These are phyloP conservation scores for Leucocoprinus leucothites DNA, from an alignment of 768 basidiomycete species.

Conservation along the genomic window DNA sequence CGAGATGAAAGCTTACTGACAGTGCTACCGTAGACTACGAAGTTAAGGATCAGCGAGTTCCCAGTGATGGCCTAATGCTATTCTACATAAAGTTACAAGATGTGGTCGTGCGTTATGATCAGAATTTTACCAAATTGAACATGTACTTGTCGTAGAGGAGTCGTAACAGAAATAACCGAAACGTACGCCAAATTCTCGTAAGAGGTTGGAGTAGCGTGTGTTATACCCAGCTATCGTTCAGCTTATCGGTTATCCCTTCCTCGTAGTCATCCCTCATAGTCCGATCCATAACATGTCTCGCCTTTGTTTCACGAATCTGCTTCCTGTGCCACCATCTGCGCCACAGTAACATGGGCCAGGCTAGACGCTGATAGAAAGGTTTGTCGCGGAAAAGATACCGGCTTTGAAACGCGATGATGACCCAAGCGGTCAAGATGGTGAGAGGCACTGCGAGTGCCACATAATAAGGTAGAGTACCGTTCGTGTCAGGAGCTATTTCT, in stretches of 20 bases:
- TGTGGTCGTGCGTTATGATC: too few species aligned
- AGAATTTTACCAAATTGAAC: too few species aligned
- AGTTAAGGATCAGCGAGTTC: slow-evolving; percentile 41
- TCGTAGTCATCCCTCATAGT: background rate
- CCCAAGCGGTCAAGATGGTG: slow-evolving; percentile 49
- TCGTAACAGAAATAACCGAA: too few species aligned
- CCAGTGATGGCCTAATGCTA: slow-evolving; percentile 21
- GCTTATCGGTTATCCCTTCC: background rate
- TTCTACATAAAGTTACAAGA: too few species aligned
- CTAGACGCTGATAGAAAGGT: slow-evolving; percentile 27
- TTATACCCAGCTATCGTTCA: slow-evolving; percentile 1
- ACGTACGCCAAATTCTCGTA: too few species aligned
- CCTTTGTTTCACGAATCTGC: background rate
- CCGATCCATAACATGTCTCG: background rate
- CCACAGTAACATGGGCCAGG: slow-evolving; percentile 32
- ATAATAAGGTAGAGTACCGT: slow-evolving; percentile 41
- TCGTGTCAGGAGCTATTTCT: slow-evolving; percentile 35
- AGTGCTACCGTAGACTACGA: slow-evolving; percentile 25
- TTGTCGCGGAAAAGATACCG: slow-evolving; percentile 30
- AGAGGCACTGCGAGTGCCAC: slow-evolving; percentile 40
- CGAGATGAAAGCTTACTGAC: background rate
- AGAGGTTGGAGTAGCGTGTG: background rate
- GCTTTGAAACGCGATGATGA: slow-evolving; percentile 52
- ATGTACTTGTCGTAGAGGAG: too few species aligned
- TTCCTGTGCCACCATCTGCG: background rate